phyloP scores from a whole-genome alignment of 1,139 yeast species.

The Pneumocystis oryctolagi region DNA sequence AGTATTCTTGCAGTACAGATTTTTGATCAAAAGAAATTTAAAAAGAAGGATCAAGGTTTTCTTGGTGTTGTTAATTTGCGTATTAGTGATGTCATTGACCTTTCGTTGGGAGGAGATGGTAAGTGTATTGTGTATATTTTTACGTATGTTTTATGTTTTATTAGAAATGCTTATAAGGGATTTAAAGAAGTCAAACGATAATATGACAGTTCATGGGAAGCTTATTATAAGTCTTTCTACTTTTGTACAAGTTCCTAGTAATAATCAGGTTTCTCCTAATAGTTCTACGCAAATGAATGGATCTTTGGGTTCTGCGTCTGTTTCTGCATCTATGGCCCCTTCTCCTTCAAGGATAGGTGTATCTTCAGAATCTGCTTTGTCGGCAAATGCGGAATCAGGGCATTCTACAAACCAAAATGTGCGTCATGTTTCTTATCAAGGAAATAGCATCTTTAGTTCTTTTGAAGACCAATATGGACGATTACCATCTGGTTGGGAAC shows the following conservation, averaged over 20 bases:
- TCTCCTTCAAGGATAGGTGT: conserved; percentile 14
- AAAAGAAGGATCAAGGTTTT: conserved; percentile 97
- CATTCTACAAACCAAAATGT: conserved; percentile 19
- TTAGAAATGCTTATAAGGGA: conserved; percentile 81
- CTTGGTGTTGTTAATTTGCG: conserved; percentile 88
- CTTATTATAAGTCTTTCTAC: conserved; percentile 43
- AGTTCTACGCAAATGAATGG: conserved; percentile 7
- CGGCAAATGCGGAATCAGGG: conserved; percentile 10
- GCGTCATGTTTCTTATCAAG: conserved; percentile 17
- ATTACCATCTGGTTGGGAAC: conserved; percentile 97
- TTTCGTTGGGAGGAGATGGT: conserved; percentile 35
- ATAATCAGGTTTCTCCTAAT: conserved; percentile 10
- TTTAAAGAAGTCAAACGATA: conserved; percentile 79
- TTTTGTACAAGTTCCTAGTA: conserved; percentile 33
- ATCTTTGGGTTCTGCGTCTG: conserved; percentile 11
- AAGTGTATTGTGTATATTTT: background rate
- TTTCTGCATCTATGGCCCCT: conserved; percentile 16
- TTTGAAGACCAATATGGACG: conserved; percentile 95
- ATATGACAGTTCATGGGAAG: conserved; percentile 82
- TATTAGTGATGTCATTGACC: conserved; percentile 76
- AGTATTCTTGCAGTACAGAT: conserved; percentile 85
- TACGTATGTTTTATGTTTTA: conserved; percentile 15
- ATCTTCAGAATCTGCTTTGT: conserved; percentile 8
- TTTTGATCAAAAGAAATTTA: conserved; percentile 91
- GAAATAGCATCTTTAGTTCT: conserved; percentile 60